Conservation (phyloP, 495 filamentous ascomycete species). For the Recurvomyces mirabilis region DNA sequence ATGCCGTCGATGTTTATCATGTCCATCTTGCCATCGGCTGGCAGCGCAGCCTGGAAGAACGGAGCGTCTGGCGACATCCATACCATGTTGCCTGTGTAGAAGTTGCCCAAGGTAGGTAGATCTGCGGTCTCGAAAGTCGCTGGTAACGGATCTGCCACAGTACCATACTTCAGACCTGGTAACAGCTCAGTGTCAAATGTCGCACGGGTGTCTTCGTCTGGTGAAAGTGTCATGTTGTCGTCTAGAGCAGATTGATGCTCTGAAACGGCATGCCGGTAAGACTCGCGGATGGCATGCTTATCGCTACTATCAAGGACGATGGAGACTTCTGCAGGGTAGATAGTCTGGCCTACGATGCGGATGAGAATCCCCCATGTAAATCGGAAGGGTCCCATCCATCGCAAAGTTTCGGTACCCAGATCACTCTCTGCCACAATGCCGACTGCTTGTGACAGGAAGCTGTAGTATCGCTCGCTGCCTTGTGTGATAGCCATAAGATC, state of each 20-base stretch:
- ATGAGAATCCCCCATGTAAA: constrained; percentile 77
- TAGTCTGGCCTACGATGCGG: constrained; percentile 55
- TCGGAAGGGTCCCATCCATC: constrained; percentile 80
- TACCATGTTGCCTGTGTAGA: constrained; percentile 92
- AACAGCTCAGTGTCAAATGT: constrained; percentile 31
- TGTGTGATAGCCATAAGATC: constrained; percentile 86
- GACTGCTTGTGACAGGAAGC: constrained; percentile 82
- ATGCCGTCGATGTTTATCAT: constrained; percentile 70
- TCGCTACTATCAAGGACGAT: constrained; percentile 68
- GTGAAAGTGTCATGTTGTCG: constrained; percentile 9
- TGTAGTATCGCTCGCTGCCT: constrained; percentile 55
- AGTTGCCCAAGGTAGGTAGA: constrained; percentile 65
- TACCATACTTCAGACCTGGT: constrained; percentile 67
- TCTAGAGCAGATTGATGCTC: constrained; percentile 19
- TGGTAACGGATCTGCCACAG: constrained; percentile 63
- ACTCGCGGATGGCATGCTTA: constrained; percentile 62
- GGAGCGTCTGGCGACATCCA: constrained; percentile 77
- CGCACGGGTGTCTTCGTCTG: not conserved
- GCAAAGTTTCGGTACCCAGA: constrained; percentile 74
- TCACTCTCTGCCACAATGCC: constrained; percentile 87
- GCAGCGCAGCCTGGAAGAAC: constrained; percentile 79
- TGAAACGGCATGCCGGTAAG: constrained; percentile 47
- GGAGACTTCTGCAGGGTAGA: constrained; percentile 83
- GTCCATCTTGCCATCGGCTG: constrained; percentile 78
- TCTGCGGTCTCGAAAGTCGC: constrained; percentile 53